phyloP scores from a whole-genome alignment of 148 eudicot genomes.

The Rhododendron mucronatum region DNA sequence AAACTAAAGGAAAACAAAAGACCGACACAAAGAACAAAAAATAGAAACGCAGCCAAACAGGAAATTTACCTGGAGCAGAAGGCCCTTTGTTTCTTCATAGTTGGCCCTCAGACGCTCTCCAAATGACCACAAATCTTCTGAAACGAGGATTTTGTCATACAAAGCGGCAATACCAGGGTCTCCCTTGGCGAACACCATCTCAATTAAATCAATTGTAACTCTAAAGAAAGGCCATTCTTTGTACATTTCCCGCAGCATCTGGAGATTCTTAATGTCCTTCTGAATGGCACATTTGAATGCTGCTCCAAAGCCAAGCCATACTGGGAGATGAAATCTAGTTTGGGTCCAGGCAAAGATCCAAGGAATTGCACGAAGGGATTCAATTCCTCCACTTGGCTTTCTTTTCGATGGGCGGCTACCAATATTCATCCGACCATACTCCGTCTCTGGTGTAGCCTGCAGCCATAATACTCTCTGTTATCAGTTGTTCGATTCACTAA shows the following conservation, averaged over 20 bases:
- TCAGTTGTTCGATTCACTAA: background rate
- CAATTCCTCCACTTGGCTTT: conserved; percentile 97
- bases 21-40: background rate
- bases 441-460: conserved; percentile 93
- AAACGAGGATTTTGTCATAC: conserved; percentile 85
- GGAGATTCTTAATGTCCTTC: conserved; percentile 66
- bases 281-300: conserved; percentile 67
- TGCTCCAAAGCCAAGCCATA: conserved; percentile 95
- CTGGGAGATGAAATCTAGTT: conserved; percentile 94
- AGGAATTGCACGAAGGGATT: conserved; percentile 95
- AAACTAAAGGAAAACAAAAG: background rate
- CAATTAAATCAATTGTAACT: conserved; percentile 89
- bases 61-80: conserved; percentile 66
- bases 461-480: background rate
- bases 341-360: conserved; percentile 99
- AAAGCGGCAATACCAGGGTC: conserved; percentile 90
- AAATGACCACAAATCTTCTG: conserved; percentile 76
- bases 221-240: conserved; percentile 98
- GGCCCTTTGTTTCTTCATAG: conserved; percentile 67
- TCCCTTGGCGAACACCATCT: conserved; percentile 99
- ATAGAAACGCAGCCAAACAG: background rate
- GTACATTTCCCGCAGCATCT: conserved; percentile 84
- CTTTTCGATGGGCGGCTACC: conserved; percentile 98
- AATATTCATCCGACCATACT: conserved; percentile 95
- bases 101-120: conserved; percentile 69